Conservation (phyloP, 176 grass and related monocot genomes). For the Aegilops tauschii region DNA sequence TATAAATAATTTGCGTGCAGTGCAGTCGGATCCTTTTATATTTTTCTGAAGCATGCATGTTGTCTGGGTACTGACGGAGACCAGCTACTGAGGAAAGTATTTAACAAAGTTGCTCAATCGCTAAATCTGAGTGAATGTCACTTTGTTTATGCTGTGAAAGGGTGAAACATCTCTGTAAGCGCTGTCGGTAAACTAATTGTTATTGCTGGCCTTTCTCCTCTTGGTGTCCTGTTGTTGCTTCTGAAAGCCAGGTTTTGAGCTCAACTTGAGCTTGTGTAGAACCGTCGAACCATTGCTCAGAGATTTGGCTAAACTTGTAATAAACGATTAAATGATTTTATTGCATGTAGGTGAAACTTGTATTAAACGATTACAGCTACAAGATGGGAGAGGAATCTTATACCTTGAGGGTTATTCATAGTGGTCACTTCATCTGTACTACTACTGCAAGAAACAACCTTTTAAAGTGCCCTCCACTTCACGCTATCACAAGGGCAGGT, state of each 20-base stretch:
- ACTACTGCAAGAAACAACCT: neutral
- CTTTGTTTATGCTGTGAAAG: too few relatives aligned
- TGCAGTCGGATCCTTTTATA: too few relatives aligned
- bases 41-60: too few relatives aligned
- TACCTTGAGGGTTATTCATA: neutral
- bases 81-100: too few relatives aligned
- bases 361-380: neutral
- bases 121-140: too few relatives aligned
- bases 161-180: too few relatives aligned
- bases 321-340: neutral
- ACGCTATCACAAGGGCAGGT: too few relatives aligned
- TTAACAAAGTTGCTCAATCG: too few relatives aligned
- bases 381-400: neutral
- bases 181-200: too few relatives aligned
- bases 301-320: neutral
- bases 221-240: slow-evolving; percentile 46
- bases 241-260: slow-evolving; percentile 5
- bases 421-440: neutral
- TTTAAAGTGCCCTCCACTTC: neutral
- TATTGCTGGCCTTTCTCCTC: slow-evolving; percentile 41
- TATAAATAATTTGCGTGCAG: too few relatives aligned
- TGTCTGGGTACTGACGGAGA: too few relatives aligned
- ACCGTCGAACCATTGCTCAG: neutral
- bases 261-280: too few relatives aligned
- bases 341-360: neutral